Conservation (phyloP, 2,329 filamentous ascomycete species). For the Claviceps paspali region DNA sequence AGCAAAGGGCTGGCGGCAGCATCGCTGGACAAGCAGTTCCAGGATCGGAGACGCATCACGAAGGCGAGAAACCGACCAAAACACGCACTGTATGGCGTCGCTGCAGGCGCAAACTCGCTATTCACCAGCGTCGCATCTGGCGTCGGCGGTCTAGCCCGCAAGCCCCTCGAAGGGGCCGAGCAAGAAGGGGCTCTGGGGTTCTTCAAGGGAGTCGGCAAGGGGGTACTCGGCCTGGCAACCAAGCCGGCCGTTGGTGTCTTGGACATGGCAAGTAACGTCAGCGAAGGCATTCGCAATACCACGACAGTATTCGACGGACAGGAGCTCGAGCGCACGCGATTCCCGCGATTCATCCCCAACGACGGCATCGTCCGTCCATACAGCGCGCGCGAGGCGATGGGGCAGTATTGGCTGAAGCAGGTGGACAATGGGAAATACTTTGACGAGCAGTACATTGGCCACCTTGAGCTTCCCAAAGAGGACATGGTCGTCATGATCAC, state of each 20-base stretch:
- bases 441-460: conserved; percentile 92
- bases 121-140: conserved; percentile 86
- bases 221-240: conserved; percentile 81
- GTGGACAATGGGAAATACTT: conserved; percentile 96
- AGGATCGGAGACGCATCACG: conserved; percentile 88
- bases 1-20: conserved; percentile 92
- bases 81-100: conserved; percentile 92
- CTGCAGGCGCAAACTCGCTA: conserved; percentile 87
- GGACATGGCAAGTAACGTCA: conserved; percentile 91
- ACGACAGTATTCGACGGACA: conserved; percentile 95
- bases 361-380: conserved; percentile 93
- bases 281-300: conserved; percentile 94
- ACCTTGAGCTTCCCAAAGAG: conserved; percentile 77
- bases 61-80: conserved; percentile 87
- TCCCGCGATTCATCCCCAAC: conserved; percentile 78
- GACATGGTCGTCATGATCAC: conserved; percentile 86
- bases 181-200: conserved; percentile 89
- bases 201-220: conserved; percentile 95
- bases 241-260: conserved; percentile 95
- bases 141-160: conserved; percentile 81
- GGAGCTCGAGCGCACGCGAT: conserved; percentile 85
- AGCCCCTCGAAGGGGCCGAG: conserved; percentile 89
- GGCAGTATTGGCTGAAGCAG: conserved; percentile 98
- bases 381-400: conserved; percentile 84
- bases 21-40: conserved; percentile 96